Evolutionary conservation across 805 yeast genomes (phyloP).

Genomic region (Metschnikowia noctiluminum): DNA sequence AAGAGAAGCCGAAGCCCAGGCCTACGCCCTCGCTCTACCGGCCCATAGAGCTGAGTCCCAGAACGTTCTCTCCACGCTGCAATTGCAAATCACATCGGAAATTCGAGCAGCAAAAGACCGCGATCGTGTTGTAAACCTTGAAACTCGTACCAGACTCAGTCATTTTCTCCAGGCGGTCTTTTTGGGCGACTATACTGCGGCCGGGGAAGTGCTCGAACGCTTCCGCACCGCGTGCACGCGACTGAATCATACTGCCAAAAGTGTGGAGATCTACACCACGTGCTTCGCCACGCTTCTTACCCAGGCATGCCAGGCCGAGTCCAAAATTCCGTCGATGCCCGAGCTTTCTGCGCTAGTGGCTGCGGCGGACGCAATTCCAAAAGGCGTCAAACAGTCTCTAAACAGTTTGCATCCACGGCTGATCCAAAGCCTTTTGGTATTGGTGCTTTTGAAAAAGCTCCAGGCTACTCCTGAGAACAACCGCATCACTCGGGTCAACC

Average conservation of each 20-base stretch:
- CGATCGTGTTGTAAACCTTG: slow-evolving; percentile 5
- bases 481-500: slow-evolving; percentile 1
- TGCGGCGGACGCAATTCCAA: slow-evolving; percentile 1
- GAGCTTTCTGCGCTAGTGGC: slow-evolving; percentile 1
- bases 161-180: slow-evolving; percentile 16
- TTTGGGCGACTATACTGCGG: slow-evolving; percentile 7
- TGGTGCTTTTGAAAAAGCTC: slow-evolving; percentile 3
- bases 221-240: slow-evolving; percentile 4
- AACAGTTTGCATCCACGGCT: neutral
- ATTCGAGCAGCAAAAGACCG: neutral
- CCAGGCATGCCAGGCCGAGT: slow-evolving; percentile 1
- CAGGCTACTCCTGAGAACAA: neutral
- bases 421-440: slow-evolving; percentile 1
- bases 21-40: neutral
- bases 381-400: neutral
- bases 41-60: neutral
- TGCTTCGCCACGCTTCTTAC: slow-evolving; percentile 13
- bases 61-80: slow-evolving; percentile 10
- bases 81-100: slow-evolving; percentile 3
- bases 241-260: neutral
- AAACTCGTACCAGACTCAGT: slow-evolving; percentile 11
- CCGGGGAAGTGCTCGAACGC: slow-evolving; percentile 2
- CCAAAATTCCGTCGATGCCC: neutral
- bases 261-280: slow-evolving; percentile 10
- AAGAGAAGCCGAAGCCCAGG: neutral